Evolutionary conservation across 148 eudicot species (phyloP).

Genomic region (Arbutus unedo): DNA sequence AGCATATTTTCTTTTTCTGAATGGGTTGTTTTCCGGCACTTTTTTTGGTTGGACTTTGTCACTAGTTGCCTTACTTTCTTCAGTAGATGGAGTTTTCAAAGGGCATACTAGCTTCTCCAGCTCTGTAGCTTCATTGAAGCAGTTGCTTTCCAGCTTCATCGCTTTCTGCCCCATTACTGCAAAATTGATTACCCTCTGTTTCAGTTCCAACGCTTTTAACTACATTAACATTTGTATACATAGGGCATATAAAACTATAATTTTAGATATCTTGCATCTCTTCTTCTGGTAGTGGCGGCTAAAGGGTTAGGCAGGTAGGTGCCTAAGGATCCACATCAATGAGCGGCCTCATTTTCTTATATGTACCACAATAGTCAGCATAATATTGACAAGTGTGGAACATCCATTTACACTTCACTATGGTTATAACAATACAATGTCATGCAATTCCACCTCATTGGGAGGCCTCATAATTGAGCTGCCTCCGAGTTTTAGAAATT

Average conservation of each 20-base stretch:
- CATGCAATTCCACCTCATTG: no score
- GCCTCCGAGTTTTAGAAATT: no score
- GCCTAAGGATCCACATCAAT: no score
- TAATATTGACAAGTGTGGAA: no score
- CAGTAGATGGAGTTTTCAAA: background rate
- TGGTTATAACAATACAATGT: no score
- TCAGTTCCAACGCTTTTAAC: background rate
- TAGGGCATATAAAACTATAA: background rate
- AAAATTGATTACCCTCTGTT: background rate
- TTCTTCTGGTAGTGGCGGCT: no score
- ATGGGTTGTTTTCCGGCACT: slow-evolving; percentile 56
- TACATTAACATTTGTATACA: background rate
- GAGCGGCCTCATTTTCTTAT: no score
- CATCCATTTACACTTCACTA: no score
- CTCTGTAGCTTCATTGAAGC: slow-evolving; percentile 37
- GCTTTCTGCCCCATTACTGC: slow-evolving; percentile 25
- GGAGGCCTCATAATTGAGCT: background rate
- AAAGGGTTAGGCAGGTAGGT: background rate
- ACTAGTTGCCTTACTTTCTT: slow-evolving; percentile 22
- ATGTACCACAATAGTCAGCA: no score
- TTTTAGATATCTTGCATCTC: no score
- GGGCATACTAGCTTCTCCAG: slow-evolving; percentile 41
- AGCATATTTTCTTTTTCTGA: slow-evolving; percentile 39
- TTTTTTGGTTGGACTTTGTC: slow-evolving; percentile 21
- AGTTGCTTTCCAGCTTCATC: slow-evolving; percentile 32